Conservation (phyloP, 495 filamentous ascomycete genomes). For the Penicillium antarcticum region DNA sequence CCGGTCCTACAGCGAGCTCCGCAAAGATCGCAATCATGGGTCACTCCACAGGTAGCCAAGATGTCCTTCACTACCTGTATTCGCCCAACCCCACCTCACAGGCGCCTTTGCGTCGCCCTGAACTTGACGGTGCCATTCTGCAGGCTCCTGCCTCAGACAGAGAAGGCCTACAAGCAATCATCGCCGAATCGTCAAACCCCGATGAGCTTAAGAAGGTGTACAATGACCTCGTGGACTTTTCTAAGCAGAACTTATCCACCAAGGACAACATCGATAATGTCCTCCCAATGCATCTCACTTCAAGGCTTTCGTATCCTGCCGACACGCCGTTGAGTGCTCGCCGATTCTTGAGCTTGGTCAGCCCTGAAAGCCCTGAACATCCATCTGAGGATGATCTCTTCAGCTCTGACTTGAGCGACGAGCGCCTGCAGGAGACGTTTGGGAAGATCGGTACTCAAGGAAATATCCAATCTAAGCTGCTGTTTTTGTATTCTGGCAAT, state of each 20-base stretch:
- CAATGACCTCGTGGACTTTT: slow-evolving; percentile 48
- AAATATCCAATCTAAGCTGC: slow-evolving; percentile 48
- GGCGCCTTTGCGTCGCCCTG: slow-evolving; percentile 26
- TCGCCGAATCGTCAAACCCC: slow-evolving; percentile 17
- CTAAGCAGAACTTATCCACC: slow-evolving; percentile 34
- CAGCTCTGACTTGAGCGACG: slow-evolving; percentile 68
- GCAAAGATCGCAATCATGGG: slow-evolving; percentile 81
- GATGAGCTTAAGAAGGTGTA: slow-evolving; percentile 39
- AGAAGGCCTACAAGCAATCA: slow-evolving; percentile 50
- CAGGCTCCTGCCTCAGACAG: slow-evolving; percentile 81
- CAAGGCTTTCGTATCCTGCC: slow-evolving; percentile 42
- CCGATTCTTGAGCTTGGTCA: slow-evolving; percentile 65
- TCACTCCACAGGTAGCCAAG: slow-evolving; percentile 85
- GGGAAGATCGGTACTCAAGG: slow-evolving; percentile 53
- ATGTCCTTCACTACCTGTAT: slow-evolving; percentile 74
- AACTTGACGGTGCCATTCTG: slow-evolving; percentile 75
- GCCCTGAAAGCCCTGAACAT: slow-evolving; percentile 47
- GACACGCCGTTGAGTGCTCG: slow-evolving; percentile 52
- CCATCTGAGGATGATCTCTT: slow-evolving; percentile 86
- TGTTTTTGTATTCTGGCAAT: slow-evolving; percentile 60
- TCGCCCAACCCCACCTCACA: slow-evolving; percentile 15
- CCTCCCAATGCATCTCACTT: slow-evolving; percentile 51
- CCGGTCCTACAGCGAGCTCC: slow-evolving; percentile 28
- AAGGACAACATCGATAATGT: slow-evolving; percentile 53
- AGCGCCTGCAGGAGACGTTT: slow-evolving; percentile 60